phyloP scores from a whole-genome alignment of 495 filamentous ascomycete genomes.

The Podospora conica region DNA sequence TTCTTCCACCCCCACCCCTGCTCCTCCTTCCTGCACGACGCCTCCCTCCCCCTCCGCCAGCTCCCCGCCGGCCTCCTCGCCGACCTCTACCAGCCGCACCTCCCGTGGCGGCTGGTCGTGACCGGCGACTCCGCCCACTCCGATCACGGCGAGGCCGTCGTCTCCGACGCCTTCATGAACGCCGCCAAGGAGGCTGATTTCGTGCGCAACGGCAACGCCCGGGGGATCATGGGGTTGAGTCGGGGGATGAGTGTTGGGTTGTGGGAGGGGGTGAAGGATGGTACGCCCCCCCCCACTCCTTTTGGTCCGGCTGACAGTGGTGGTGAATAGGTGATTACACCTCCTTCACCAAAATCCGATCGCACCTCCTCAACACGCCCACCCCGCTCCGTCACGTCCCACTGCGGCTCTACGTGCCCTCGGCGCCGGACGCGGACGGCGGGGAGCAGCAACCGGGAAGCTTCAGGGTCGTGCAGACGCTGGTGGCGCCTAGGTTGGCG shows the following conservation, averaged over 20 bases:
- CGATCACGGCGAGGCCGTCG: constrained; percentile 83
- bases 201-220: constrained; percentile 82
- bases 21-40: constrained; percentile 79
- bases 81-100: constrained; percentile 61
- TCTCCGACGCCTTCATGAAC: neutral
- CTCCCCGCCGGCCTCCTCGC: constrained; percentile 82
- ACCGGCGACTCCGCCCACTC: constrained; percentile 67
- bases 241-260: constrained; percentile 81
- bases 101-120: constrained; percentile 75
- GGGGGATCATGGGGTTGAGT: constrained; percentile 85
- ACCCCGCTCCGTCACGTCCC: constrained; percentile 76
- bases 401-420: constrained; percentile 80
- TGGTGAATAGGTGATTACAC: constrained; percentile 57
- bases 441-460: constrained; percentile 39
- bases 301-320: neutral
- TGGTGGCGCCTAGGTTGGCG: constrained; percentile 45
- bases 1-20: constrained; percentile 68
- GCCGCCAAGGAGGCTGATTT: constrained; percentile 63
- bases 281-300: constrained; percentile 39
- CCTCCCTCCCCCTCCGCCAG: constrained; percentile 52
- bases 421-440: constrained; percentile 43
- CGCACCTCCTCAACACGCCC: constrained; percentile 69
- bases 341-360: constrained; percentile 65
- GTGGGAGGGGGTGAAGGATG: constrained; percentile 77
- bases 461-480: constrained; percentile 65